These are phyloP conservation scores for Hibiscus syriacus DNA, from an alignment of 345 rosid species.

Conservation along the genomic window DNA sequence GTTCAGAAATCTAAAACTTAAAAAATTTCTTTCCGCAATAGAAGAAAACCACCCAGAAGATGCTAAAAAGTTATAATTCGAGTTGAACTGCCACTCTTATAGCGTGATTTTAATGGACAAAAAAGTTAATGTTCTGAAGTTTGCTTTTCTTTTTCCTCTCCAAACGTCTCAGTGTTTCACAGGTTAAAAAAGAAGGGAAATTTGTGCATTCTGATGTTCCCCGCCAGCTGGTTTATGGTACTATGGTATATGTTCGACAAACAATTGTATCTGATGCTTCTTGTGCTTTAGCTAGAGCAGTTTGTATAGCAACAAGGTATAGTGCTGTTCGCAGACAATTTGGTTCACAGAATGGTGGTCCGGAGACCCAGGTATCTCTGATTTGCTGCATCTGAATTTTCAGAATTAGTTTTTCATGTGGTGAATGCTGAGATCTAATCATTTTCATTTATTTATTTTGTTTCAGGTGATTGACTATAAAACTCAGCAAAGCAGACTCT, in stretches of 20 bases:
- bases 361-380: constrained; percentile 69
- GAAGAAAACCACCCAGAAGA: not conserved
- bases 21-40: not conserved
- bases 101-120: constrained; percentile 1
- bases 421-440: not conserved
- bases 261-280: constrained; percentile 88
- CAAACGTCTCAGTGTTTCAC: constrained; percentile 57
- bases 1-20: not conserved
- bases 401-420: not conserved
- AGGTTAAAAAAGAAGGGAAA: constrained; percentile 92
- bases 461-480: constrained; percentile 90
- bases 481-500: constrained; percentile 93
- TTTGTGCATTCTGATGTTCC: constrained; percentile 73
- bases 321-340: constrained; percentile 97
- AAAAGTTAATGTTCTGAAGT: constrained; percentile 12
- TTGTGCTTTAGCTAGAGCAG: constrained; percentile 75
- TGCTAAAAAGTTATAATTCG: not conserved
- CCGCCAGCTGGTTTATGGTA: constrained; percentile 82
- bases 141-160: constrained; percentile 9
- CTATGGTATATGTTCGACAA: constrained; percentile 92
- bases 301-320: constrained; percentile 95
- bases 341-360: constrained; percentile 63
- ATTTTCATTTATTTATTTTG: constrained; percentile 1
- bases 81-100: not conserved
- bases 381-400: not conserved